Evolutionary conservation across 148 eudicot genomes (phyloP).

Genomic region (Cornus suecica): DNA sequence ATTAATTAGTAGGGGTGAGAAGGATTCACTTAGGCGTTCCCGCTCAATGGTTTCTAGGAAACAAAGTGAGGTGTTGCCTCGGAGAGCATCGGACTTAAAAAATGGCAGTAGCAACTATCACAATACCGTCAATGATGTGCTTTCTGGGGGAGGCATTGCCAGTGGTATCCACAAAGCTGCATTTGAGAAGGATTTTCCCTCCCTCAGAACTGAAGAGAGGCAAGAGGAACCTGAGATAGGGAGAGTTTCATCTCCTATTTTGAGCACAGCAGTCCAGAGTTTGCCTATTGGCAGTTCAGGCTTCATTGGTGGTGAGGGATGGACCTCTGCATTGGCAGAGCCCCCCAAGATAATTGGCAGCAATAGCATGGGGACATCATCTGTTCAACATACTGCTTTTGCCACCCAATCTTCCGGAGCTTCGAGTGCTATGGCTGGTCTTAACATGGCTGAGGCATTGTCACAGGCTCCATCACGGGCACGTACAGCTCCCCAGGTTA

Average conservation of each 20-base stretch:
- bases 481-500: conserved; percentile 60
- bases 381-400: conserved; percentile 29
- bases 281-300: conserved; percentile 50
- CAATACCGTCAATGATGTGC: conserved; percentile 35
- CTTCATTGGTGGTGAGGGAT: conserved; percentile 63
- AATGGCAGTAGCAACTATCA: conserved; percentile 23
- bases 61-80: conserved; percentile 42
- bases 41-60: conserved; percentile 58
- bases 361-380: conserved; percentile 28
- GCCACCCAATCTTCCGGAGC: conserved; percentile 27
- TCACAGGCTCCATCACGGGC: conserved; percentile 68
- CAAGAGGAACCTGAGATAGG: conserved; percentile 47
- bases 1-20: conserved; percentile 45
- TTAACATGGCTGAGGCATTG: conserved; percentile 84
- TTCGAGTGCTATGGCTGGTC: conserved; percentile 41
- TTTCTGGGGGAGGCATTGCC: conserved; percentile 29
- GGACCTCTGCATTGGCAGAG: conserved; percentile 91
- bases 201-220: conserved; percentile 69
- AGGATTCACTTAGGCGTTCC: conserved; percentile 57
- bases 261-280: conserved; percentile 62
- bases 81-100: conserved; percentile 32
- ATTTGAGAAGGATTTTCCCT: conserved; percentile 80
- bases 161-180: conserved; percentile 44
- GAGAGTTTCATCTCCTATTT: conserved; percentile 71
- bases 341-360: conserved; percentile 52